phyloP scores from a whole-genome alignment of 2,329 filamentous ascomycete genomes.

The Nemania sp. region DNA sequence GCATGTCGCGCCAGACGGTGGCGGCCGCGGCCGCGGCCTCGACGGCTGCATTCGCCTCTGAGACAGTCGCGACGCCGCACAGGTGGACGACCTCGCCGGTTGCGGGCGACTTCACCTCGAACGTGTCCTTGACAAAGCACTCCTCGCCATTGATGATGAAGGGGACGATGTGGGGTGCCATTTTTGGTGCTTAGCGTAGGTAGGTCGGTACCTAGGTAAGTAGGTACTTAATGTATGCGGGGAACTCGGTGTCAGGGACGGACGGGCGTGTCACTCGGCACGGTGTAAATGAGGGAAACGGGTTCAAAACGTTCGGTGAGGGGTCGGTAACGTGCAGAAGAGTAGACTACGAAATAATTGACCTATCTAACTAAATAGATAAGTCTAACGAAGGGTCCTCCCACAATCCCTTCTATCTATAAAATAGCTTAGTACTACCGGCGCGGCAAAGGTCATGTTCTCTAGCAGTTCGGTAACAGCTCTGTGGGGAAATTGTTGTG shows the following conservation, averaged over 20 bases:
- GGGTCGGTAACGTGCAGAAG: background rate
- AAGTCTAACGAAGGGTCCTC: background rate
- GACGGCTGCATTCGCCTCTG: constrained; percentile 39
- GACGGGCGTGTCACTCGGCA: no score
- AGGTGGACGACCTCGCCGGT: constrained; percentile 65
- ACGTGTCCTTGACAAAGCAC: constrained; percentile 60
- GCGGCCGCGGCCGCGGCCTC: constrained; percentile 36
- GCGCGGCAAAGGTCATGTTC: background rate
- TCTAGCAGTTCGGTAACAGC: background rate
- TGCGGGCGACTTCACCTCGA: constrained; percentile 68
- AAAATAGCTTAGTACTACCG: background rate
- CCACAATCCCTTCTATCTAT: background rate
- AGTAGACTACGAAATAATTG: background rate
- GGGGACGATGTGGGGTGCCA: constrained; percentile 52
- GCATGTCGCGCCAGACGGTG: constrained; percentile 51
- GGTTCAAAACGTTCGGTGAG: background rate
- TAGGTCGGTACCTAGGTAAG: background rate
- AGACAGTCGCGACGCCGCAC: constrained; percentile 66
- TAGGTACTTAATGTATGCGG: background rate
- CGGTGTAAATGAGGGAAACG: background rate
- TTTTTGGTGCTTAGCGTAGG: constrained; percentile 21
- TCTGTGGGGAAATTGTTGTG: background rate
- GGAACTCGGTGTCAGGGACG: no score
- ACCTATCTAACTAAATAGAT: background rate
- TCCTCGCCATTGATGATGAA: constrained; percentile 61